Base-by-base conservation (phyloP, 192 early-diverging fungal species). In the Funneliformis mosseae region DNA sequence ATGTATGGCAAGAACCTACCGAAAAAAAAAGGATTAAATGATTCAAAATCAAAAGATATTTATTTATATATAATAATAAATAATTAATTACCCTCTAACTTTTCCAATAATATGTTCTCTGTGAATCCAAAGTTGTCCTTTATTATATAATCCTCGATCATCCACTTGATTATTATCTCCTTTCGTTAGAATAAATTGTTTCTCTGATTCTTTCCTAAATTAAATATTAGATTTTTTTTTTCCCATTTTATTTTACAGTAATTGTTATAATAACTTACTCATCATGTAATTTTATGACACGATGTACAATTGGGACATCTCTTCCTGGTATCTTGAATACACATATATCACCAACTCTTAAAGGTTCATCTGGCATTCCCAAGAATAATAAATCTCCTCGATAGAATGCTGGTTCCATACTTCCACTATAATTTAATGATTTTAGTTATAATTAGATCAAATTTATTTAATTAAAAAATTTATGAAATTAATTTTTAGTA, bases 321-420 rank as follows among this genome's bases (percentile, higher is more conserved):
- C 93, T 93, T 75, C 92, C 95, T 16, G 92, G 87, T 68, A 98
- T 85, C 82, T 98, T 98, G 89, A 93, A 98, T 9, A 99, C 97
- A 81, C 91, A 92, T 80, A 99, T 97, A 81, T 99, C 97, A 81
- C 97, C 97, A 23, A 96, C 91, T 28, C 90, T 85, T 25, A 97
- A 88, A 25, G 96, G 93, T 14, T 88, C 88, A 45, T 86, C 87
- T 23, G 90, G 90, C 80, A 95, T 91, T 78, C 90, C 86, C 46
- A 99, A 86, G 72, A 98, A 95, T 48, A 99, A 87, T 60, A 99
- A 90, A 83, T 99, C 97, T 28, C 98, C 98, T 81, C 95, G 88
- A 77, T 93, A 87, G 84, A 98, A 97, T 33, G 97, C 98, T 39
- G 98, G 97, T 82, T 97, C 96, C 98, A 99, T 99, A 85, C 93